Conservation (phyloP, 176 grass and related monocot species). For the Aegilops longissima region DNA sequence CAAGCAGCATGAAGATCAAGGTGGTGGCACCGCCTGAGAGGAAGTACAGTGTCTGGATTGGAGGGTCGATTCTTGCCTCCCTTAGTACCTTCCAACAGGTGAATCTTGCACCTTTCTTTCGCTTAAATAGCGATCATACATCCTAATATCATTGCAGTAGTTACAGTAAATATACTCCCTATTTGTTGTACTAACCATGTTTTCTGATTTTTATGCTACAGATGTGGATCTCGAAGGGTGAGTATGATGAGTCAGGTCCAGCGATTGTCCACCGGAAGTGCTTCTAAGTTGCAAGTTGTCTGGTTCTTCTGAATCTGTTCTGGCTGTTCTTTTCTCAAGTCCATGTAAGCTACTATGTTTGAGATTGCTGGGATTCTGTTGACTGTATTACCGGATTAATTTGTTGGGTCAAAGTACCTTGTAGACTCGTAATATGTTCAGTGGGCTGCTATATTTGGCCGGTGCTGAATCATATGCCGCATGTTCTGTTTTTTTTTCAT, state of each 20-base stretch:
- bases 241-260: conserved; percentile 54
- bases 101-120: background rate
- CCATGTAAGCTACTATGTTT: conserved; percentile 40
- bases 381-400: conserved; percentile 28
- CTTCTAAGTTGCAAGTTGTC: conserved; percentile 33
- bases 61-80: conserved; percentile 79
- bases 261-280: conserved; percentile 55
- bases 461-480: conserved; percentile 33
- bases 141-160: background rate
- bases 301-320: conserved; percentile 30
- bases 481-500: background rate
- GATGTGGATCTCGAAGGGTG: conserved; percentile 58
- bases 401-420: conserved; percentile 35
- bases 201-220: conserved; percentile 26
- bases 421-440: conserved; percentile 21
- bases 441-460: conserved; percentile 38
- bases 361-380: conserved; percentile 40
- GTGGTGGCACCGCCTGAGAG: conserved; percentile 67
- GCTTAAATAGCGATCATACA: background rate
- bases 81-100: conserved; percentile 85
- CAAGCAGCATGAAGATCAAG: conserved; percentile 62
- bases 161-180: background rate
- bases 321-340: conserved; percentile 32
- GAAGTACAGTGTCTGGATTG: conserved; percentile 77
- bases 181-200: background rate